These are phyloP conservation scores for Ogataea dorogensis DNA, from an alignment of 805 yeast genomes.

Conservation along the genomic window DNA sequence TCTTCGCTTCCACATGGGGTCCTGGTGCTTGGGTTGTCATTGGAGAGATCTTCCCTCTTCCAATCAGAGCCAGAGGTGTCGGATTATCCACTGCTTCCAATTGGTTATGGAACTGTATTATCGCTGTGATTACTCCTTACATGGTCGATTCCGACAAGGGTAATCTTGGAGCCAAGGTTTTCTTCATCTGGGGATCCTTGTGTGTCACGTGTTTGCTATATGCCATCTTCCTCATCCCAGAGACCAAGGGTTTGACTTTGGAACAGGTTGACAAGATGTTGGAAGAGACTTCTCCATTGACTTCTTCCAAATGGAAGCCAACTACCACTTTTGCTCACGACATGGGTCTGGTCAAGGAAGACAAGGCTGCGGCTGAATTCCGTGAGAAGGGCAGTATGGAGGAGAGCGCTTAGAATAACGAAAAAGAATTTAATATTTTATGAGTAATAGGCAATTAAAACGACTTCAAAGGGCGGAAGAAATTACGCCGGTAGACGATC, in stretches of 20 bases:
- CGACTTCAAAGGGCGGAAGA: conserved; percentile 9
- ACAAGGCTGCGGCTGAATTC: conserved; percentile 16
- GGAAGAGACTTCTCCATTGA: conserved; percentile 36
- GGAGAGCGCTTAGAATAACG: conserved; percentile 18
- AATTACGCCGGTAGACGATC: conserved; percentile 14
- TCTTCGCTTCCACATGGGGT: conserved; percentile 85
- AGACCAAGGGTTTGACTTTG: conserved; percentile 77
- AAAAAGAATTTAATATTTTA: too few relatives aligned
- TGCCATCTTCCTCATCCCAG: conserved; percentile 70
- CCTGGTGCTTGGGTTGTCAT: conserved; percentile 71
- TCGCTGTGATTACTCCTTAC: conserved; percentile 76
- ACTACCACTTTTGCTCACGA: conserved; percentile 33
- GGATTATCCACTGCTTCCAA: conserved; percentile 72
- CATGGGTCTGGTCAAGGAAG: conserved; percentile 28
- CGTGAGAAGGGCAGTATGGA: conserved; percentile 19
- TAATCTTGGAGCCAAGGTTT: conserved; percentile 61
- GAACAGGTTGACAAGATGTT: conserved; percentile 68
- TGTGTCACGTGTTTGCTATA: conserved; percentile 51
- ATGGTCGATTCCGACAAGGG: conserved; percentile 63
- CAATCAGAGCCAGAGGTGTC: conserved; percentile 72
- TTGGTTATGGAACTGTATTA: conserved; percentile 75
- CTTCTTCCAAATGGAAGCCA: conserved; percentile 37
- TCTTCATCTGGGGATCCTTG: conserved; percentile 68
- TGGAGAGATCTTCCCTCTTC: conserved; percentile 66
- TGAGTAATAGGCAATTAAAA: conserved; percentile 50